These are phyloP conservation scores for Skeletonema costatum DNA, from an alignment of 108 stramenopile species.

Conservation along the genomic window DNA sequence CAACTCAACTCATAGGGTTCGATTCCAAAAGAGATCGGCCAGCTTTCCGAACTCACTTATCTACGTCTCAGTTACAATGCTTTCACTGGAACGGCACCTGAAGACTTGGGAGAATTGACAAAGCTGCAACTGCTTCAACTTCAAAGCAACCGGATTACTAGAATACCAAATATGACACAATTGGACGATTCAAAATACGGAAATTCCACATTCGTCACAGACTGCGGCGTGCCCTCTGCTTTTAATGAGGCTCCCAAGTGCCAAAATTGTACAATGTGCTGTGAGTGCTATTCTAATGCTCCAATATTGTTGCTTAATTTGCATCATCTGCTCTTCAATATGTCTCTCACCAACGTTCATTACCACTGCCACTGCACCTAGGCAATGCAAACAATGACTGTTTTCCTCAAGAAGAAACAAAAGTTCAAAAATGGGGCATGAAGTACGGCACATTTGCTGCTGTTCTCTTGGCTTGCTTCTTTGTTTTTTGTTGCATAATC, in stretches of 20 bases:
- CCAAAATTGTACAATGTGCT: slow-evolving; percentile 29
- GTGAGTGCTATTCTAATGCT: slow-evolving; percentile 4
- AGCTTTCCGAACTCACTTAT: slow-evolving; percentile 41
- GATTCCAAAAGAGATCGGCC: slow-evolving; percentile 58
- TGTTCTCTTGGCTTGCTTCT: no score
- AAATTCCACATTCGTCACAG: slow-evolving; percentile 18
- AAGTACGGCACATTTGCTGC: no score
- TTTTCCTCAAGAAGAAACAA: no score
- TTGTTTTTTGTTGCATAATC: no score
- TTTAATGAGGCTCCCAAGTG: slow-evolving; percentile 17
- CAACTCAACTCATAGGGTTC: slow-evolving; percentile 36
- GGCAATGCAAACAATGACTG: no score
- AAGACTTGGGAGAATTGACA: background rate
- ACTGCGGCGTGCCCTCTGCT: slow-evolving; percentile 34
- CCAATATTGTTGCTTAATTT: background rate
- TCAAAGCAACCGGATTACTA: slow-evolving; percentile 18
- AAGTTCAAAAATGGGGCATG: no score
- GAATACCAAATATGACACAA: background rate
- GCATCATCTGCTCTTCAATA: background rate
- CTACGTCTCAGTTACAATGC: slow-evolving; percentile 56
- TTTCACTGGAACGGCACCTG: slow-evolving; percentile 37
- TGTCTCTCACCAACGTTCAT: background rate
- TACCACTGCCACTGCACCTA: no score
- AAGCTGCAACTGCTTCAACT: slow-evolving; percentile 19
- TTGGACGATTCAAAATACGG: background rate